Percentiles rank a stretch among this genome's conserved stretches.
phyloP scores from a whole-genome alignment of 352 stramenopile species.

The Globisporangium iwayamae region DNA sequence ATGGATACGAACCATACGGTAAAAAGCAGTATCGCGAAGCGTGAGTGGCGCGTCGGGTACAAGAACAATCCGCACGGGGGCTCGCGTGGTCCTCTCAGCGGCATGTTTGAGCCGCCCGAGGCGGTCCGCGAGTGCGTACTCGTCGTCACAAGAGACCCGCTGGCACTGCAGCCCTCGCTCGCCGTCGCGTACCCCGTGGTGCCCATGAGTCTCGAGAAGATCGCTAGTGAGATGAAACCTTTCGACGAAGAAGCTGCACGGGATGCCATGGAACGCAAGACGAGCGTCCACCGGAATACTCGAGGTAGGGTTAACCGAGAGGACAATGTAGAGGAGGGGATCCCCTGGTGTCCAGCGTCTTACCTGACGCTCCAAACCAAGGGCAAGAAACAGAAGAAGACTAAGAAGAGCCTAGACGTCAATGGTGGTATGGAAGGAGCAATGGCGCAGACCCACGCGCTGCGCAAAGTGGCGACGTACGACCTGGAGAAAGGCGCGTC shows the following conservation, averaged over 20 bases:
- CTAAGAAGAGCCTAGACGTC: conserved; percentile 8
- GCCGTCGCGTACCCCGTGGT: conserved; percentile 29
- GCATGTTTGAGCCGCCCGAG: conserved; percentile 52
- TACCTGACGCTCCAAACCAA: conserved; percentile 18
- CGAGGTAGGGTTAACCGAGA: background rate
- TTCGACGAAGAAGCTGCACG: conserved; percentile 22
- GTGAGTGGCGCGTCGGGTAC: conserved; percentile 48
- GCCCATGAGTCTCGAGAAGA: conserved; percentile 9
- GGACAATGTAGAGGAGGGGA: background rate
- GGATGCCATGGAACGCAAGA: conserved; percentile 21
- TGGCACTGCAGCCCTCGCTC: conserved; percentile 7
- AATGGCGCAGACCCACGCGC: conserved; percentile 27
- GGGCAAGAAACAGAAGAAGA: conserved; percentile 3
- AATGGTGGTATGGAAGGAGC: background rate
- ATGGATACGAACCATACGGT: background rate
- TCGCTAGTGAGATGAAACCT: conserved; percentile 11
- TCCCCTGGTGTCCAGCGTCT: conserved; percentile 44
- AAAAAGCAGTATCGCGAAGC: conserved; percentile 7
- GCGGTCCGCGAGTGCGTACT: conserved; percentile 25
- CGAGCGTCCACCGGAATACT: background rate
- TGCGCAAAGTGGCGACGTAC: conserved; percentile 15
- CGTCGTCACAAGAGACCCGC: conserved; percentile 8
- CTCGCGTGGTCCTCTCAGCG: conserved; percentile 23
- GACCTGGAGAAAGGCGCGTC: background rate
- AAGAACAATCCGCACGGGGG: conserved; percentile 29